phyloP scores from a whole-genome alignment of 768 basidiomycete species.

The Suillus luteus region DNA sequence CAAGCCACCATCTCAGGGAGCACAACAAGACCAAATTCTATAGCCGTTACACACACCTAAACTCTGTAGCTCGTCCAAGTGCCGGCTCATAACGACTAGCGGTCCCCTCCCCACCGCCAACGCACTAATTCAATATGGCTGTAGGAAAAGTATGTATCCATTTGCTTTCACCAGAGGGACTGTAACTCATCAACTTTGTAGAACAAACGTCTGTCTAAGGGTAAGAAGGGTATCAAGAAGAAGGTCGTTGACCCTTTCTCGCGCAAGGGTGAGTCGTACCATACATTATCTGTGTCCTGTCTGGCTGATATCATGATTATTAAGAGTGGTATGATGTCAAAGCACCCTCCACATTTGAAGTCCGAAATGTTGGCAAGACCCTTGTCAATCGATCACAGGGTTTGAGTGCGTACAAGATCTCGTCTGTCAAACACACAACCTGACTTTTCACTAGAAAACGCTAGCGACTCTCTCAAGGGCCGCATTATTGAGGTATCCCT shows the following conservation, averaged over 20 bases:
- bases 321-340: conserved; percentile 99
- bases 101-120: conserved; percentile 41
- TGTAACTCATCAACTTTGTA: conserved; percentile 33
- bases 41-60: conserved; percentile 23
- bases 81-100: conserved; percentile 44
- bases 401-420: conserved; percentile 70
- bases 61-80: conserved; percentile 54
- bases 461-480: conserved; percentile 97
- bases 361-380: conserved; percentile 96
- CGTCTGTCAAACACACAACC: conserved; percentile 9
- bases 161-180: background rate
- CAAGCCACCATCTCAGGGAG: conserved; percentile 48
- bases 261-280: conserved; percentile 76
- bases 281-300: background rate
- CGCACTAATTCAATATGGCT: conserved; percentile 64
- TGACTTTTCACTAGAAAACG: conserved; percentile 70
- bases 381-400: conserved; percentile 98
- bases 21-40: conserved; percentile 23
- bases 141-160: conserved; percentile 75
- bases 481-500: conserved; percentile 96
- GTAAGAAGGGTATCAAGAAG: conserved; percentile 99
- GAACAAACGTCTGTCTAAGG: conserved; percentile 98
- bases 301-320: conserved; percentile 11
- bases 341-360: conserved; percentile 97
- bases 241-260: conserved; percentile 99